phyloP scores from a whole-genome alignment of 192 early-diverging fungal genomes.

The Backusella westeae region DNA sequence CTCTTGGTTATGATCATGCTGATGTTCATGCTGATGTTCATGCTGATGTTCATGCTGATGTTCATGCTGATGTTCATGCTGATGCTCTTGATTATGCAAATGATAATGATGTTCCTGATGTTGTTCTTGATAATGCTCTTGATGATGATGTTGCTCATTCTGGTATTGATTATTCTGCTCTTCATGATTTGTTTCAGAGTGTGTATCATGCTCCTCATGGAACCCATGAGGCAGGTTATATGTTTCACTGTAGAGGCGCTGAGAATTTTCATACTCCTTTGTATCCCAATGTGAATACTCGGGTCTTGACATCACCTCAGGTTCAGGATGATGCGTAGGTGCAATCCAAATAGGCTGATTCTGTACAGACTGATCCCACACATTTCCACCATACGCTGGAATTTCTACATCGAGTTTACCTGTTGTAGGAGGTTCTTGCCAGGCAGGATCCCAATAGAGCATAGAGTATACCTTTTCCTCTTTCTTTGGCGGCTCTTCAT shows the following conservation, averaged over 20 bases:
- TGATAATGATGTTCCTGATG: background rate
- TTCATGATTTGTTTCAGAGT: slow-evolving; percentile 23
- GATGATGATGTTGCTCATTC: slow-evolving; percentile 10
- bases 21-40: background rate
- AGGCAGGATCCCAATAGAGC: slow-evolving; percentile 25
- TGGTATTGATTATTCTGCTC: slow-evolving; percentile 15
- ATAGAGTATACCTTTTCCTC: slow-evolving; percentile 14
- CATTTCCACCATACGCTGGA: slow-evolving; percentile 20
- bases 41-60: background rate
- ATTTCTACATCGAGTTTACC: slow-evolving; percentile 9
- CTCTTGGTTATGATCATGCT: background rate
- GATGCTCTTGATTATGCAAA: background rate
- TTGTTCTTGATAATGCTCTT: background rate
- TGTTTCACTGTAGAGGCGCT: slow-evolving; percentile 3
- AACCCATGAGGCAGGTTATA: background rate
- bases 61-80: background rate
- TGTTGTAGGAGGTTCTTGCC: slow-evolving; percentile 14
- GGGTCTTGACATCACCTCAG: slow-evolving; percentile 5
- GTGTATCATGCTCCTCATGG: slow-evolving; percentile 2
- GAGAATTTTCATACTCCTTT: slow-evolving; percentile 7
- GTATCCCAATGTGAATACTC: slow-evolving; percentile 17
- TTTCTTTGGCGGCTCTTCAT: background rate
- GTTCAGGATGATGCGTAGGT: slow-evolving; percentile 15
- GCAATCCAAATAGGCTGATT: slow-evolving; percentile 22
- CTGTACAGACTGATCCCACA: slow-evolving; percentile 23